Evolutionary conservation across 306 rosid species (phyloP), one percentile per base, ranked within the genome.

Genomic region (Pyrus bretschneideri): DNA sequence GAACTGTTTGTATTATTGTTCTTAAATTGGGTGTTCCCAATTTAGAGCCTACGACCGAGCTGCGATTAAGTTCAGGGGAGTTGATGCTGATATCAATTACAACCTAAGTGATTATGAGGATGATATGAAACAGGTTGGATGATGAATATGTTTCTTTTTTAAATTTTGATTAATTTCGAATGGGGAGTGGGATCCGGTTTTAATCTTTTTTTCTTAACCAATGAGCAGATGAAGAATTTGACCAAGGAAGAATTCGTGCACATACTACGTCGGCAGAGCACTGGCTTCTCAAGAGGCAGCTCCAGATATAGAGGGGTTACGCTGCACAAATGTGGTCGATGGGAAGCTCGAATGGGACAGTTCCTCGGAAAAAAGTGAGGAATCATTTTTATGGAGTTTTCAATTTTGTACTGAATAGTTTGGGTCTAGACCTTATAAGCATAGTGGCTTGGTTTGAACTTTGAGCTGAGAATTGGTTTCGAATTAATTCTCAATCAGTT

Each of bases 321-420:
- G 5, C 90, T 96, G 78, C 99, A 96, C 90, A 96, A 96, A 81
- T 96, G 99, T 81, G 99, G 99, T 62, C 93, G 98, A 27, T 96
- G 98, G 99, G 99, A 96, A 88, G 98, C 99, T 85, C 87, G 96
- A 77, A 96, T 96, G 97, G 99, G 99, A 71, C 99, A 92, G 83
- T 89, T 96, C 84, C 99, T 96, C 22, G 98, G 99, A 65, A 96
- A 96, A 92, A 96, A 96, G 99, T 96, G 91, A 96, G 99, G 83
- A 85, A 69, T 64, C 81, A 73, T 79, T 85, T 49, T 81, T 73
- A 4, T 79, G 77, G 80, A 74, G 76, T 78, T 71, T 64, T 83
- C 49, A 72, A 71, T 31, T 70, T 62, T 25, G 38, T 58, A 31
- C 21, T 42, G 63, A 62, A 45, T 22, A 49, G 68, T 73, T 57